A percentile compares a stretch with the other conserved stretches of the same genome.
phyloP scores from a whole-genome alignment of 1,284 basidiomycete genomes.

The Athelia psychrophila region DNA sequence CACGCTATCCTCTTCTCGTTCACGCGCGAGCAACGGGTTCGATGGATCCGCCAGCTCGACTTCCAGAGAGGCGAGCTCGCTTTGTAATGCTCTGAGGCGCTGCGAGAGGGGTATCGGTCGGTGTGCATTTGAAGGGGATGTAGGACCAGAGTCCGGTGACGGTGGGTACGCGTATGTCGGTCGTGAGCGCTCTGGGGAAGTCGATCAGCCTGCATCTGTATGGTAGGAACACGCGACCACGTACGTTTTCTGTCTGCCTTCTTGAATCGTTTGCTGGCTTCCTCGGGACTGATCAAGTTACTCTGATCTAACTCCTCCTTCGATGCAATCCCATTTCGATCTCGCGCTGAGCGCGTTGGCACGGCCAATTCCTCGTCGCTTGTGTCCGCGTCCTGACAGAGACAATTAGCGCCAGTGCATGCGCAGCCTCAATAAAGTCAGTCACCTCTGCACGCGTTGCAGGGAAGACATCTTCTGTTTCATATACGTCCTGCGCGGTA shows the following conservation, averaged over 20 bases:
- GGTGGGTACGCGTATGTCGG: conserved; percentile 67
- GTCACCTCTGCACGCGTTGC: conserved; percentile 43
- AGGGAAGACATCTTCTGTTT: conserved; percentile 79
- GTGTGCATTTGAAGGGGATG: conserved; percentile 24
- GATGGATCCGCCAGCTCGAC: conserved; percentile 68
- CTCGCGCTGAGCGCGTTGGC: conserved; percentile 32
- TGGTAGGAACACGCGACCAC: conserved; percentile 5
- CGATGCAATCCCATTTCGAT: conserved; percentile 31
- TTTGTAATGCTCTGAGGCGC: conserved; percentile 58
- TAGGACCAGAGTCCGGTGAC: conserved; percentile 49
- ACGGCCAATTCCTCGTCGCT: conserved; percentile 59
- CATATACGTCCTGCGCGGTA: conserved; percentile 89
- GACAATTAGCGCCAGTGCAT: neutral
- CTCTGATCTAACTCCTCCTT: conserved; percentile 51
- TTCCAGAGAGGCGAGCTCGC: conserved; percentile 65
- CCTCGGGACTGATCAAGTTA: conserved; percentile 49
- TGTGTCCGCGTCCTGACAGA: conserved; percentile 52
- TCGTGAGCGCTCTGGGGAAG: conserved; percentile 41
- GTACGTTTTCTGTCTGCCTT: conserved; percentile 60
- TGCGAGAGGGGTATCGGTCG: conserved; percentile 54
- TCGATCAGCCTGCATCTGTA: neutral
- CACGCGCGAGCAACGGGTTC: conserved; percentile 51
- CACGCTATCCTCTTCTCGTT: conserved; percentile 48
- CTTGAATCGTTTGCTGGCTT: conserved; percentile 64
- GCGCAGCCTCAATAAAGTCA: neutral